Conservation (phyloP, 176 grass and related monocot genomes). For the Phoenix roebelenii region DNA sequence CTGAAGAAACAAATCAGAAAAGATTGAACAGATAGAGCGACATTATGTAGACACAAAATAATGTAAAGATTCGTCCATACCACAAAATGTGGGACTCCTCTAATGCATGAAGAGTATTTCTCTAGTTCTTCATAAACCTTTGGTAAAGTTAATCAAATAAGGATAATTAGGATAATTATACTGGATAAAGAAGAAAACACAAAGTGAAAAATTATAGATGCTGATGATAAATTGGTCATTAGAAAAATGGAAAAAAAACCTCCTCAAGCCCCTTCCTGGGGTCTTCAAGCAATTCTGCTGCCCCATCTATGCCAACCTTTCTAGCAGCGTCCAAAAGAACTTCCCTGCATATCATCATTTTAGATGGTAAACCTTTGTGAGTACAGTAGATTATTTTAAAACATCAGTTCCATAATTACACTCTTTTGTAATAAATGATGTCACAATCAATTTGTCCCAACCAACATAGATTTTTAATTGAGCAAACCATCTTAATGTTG, state of each 20-base stretch:
- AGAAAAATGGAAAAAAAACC: slow-evolving; percentile 23
- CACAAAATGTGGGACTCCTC: slow-evolving; percentile 73
- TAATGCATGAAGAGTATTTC: slow-evolving; percentile 79
- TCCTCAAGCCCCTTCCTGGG: slow-evolving; percentile 55
- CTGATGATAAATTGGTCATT: not conserved
- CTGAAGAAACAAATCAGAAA: slow-evolving; percentile 22
- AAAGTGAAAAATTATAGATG: slow-evolving; percentile 1
- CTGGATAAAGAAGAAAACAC: not conserved
- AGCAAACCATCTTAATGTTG: too few species aligned
- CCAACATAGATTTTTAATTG: too few species aligned
- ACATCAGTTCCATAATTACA: too few species aligned
- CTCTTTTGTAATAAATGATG: too few species aligned
- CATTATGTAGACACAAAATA: too few species aligned
- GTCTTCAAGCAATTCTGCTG: slow-evolving; percentile 69
- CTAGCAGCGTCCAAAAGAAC: slow-evolving; percentile 76
- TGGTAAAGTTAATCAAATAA: not conserved
- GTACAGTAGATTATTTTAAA: too few species aligned
- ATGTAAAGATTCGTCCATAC: slow-evolving; percentile 21
- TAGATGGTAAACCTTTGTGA: too few species aligned
- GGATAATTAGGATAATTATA: not conserved
- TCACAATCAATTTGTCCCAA: too few species aligned
- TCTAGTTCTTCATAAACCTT: slow-evolving; percentile 82
- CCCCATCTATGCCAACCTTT: slow-evolving; percentile 80
- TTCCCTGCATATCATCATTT: slow-evolving; percentile 32
- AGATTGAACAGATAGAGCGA: too few species aligned